Evolutionary conservation across 2,329 filamentous ascomycete species (phyloP).

Genomic region (Calonectria honghensis): DNA sequence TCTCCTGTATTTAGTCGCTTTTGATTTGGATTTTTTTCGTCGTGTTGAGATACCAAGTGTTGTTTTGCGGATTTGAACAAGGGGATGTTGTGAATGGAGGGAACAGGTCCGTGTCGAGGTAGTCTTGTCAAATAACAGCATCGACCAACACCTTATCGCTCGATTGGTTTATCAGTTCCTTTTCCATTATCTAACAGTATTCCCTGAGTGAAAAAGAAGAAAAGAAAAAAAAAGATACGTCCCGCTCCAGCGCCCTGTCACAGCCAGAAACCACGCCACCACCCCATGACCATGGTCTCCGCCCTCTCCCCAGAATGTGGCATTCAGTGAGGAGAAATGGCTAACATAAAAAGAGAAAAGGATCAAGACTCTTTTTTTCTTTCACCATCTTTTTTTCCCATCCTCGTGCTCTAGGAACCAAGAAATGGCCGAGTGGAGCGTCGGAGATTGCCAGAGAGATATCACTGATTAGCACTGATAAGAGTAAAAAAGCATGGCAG

Average conservation of each 20-base stretch:
- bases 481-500: background rate
- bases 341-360: too few species aligned
- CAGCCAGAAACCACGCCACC: background rate
- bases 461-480: slow-evolving; percentile 22
- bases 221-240: slow-evolving; percentile 6
- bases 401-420: background rate
- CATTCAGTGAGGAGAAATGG: background rate
- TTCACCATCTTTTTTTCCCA: too few species aligned
- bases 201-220: background rate
- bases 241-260: background rate
- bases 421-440: slow-evolving; percentile 9
- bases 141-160: slow-evolving; percentile 7
- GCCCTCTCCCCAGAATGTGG: background rate
- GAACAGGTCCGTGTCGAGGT: background rate
- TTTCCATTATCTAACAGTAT: background rate
- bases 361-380: background rate
- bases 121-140: background rate
- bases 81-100: background rate
- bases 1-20: background rate
- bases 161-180: background rate
- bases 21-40: background rate
- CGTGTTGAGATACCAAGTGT: slow-evolving; percentile 25
- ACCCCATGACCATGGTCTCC: background rate
- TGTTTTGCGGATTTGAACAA: background rate
- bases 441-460: slow-evolving; percentile 12